Evolutionary conservation across 2,329 filamentous ascomycete species (phyloP).

Genomic region (Fusarium irregulare): DNA sequence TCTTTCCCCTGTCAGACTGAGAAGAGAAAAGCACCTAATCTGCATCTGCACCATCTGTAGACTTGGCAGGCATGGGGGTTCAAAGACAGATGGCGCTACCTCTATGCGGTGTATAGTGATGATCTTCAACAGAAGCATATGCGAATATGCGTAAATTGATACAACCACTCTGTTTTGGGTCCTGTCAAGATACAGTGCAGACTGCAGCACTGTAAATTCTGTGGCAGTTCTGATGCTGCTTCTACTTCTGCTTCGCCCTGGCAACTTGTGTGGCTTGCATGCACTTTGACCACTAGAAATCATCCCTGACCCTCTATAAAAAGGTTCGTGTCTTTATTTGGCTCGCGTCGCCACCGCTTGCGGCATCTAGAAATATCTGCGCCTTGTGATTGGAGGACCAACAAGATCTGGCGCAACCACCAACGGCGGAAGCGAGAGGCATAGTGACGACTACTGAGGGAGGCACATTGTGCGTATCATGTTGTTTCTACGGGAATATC

Average conservation of each 20-base stretch:
- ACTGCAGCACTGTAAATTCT: background rate
- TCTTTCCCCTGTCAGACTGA: constrained; percentile 7
- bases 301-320: constrained; percentile 14
- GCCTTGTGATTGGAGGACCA: constrained; percentile 16
- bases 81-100: constrained; percentile 12
- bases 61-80: constrained; percentile 18
- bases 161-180: constrained; percentile 13
- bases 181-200: no score
- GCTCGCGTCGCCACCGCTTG: constrained; percentile 8
- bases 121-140: constrained; percentile 4
- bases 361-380: constrained; percentile 11
- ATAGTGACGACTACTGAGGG: background rate
- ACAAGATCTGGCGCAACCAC: constrained; percentile 23
- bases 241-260: background rate
- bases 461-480: constrained; percentile 3
- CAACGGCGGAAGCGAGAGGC: constrained; percentile 17
- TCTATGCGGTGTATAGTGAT: background rate
- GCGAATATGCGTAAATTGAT: constrained; percentile 3
- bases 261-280: constrained; percentile 25
- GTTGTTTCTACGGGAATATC: constrained; percentile 11
- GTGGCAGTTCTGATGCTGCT: constrained; percentile 10
- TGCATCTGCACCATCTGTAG: constrained; percentile 16
- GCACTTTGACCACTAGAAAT: constrained; percentile 3
- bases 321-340: constrained; percentile 30
- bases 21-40: constrained; percentile 10